These are phyloP conservation scores for Mycogone perniciosa DNA, from an alignment of 2,329 filamentous ascomycete species.

Conservation along the genomic window DNA sequence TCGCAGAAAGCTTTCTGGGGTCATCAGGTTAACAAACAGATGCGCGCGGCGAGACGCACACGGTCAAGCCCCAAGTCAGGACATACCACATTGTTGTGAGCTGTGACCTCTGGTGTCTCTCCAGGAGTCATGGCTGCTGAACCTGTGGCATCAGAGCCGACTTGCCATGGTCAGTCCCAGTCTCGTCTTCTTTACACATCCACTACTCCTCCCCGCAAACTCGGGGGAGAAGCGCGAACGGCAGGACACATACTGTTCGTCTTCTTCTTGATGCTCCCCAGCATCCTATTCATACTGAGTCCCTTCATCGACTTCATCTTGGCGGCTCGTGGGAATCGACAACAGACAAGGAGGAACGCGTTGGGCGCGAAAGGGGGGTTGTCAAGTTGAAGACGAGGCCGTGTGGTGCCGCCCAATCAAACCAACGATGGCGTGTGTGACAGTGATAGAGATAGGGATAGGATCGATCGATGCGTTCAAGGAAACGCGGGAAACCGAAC, in stretches of 20 bases:
- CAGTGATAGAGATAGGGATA: neutral
- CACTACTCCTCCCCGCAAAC: neutral
- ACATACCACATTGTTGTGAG: slow-evolving; percentile 59
- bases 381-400: neutral
- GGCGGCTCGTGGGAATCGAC: neutral
- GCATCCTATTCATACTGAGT: slow-evolving; percentile 50
- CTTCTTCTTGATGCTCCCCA: slow-evolving; percentile 48
- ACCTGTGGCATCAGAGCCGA: slow-evolving; percentile 7
- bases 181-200: neutral
- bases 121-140: slow-evolving; percentile 26
- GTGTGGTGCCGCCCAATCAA: neutral
- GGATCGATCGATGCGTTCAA: neutral
- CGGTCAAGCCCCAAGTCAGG: neutral
- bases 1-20: slow-evolving; percentile 74
- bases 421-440: slow-evolving; percentile 1
- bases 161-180: neutral
- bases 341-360: neutral
- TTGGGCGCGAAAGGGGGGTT: too few relatives aligned
- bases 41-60: neutral
- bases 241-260: slow-evolving; percentile 24
- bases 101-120: slow-evolving; percentile 62
- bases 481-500: neutral
- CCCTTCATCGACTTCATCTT: slow-evolving; percentile 44
- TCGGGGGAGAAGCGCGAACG: neutral
- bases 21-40: slow-evolving; percentile 16